Base-by-base conservation (phyloP, 2,329 filamentous ascomycete species). In the Septoria petroselini region DNA sequence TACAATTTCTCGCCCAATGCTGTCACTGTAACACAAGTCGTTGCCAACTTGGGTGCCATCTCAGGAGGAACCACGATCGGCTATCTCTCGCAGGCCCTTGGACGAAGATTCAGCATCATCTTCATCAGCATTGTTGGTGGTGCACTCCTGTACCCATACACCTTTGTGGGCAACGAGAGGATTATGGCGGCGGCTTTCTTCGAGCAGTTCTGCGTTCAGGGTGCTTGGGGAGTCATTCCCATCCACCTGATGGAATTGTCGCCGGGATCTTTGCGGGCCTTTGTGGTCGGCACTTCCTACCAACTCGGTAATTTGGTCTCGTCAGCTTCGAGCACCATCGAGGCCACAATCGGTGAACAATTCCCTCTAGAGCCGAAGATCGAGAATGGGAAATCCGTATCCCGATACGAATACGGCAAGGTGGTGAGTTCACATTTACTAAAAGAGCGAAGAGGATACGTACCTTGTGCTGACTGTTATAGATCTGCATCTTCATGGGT, bases 141-240 rank as follows among this genome's bases (percentile, higher is more conserved):
- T 23, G 87, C 88, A 0, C 71, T 95, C 1, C 74, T 95, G 1
- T 93, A 94, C 66, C 88, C 90, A 0, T 94, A 95, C 70, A 86
- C 82, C 0, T 93, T 89, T 60, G 76, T 82, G 8, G 72, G 72
- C 2, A 75, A 71, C 58, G 72, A 82, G 4, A 73, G 74, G 11
- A 74, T 94, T 62, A 90, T 90, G 41, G 88, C 87, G 0, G 83
- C 85, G 0, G 87, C 87, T 1, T 95, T 93, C 70, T 93, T 93
- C 68, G 78, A 91, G 70, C 74, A 76, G 41, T 75, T 75, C 62
- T 74, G 54, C 34, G 58, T 60, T 3, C 58, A 62, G 33, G 62
- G 62, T 12, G 63, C 62, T 1, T 67, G 64, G 64, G 64, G 64
- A 15, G 62, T 66, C 3, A 75, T 76, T 19, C 73, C 73, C 1